Base-by-base conservation (phyloP, 2,329 filamentous ascomycete species). In the Rhynchosporium agropyri region DNA sequence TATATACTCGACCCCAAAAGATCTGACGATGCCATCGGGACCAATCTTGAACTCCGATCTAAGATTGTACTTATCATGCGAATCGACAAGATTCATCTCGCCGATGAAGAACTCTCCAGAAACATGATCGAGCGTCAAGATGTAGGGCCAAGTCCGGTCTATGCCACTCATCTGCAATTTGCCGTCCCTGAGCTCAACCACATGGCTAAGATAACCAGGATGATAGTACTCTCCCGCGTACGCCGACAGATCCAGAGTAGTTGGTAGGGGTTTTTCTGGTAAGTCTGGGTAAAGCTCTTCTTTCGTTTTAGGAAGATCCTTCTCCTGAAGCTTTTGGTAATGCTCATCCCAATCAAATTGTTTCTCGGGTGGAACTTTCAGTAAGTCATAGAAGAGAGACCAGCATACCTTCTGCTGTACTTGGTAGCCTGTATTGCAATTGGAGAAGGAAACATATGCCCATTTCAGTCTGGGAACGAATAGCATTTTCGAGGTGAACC, bases 51-150 rank as follows among this genome's bases (percentile, higher is more conserved):
- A 68, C 28, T 68, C 29, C 7, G 62, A 64, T 50, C 40, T 64
- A 3, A 50, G 40, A 29, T 31, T 60, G 5, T 55, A 48, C 26
- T 48, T 49, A 13, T 58, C 51, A 0, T 40, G 55, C 13, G 46
- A 45, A 40, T 63, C 63, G 6, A 62, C 12, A 28, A 58, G 53
- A 2, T 58, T 20, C 40, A 50, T 54, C n/a, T 64, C 63, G 1
- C 58, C 61, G 10, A 65, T 53, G 60, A 69, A 68, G 36, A 65
- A 67, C 29, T 66, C 63, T 7, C 64, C 63, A 28, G 60, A 65
- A 6, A 65, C 60, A 55, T 66, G 64, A 15, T 51, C 49, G 29
- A 69, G 60, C 28, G 42, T 54, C 29, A 67, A 29, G 5, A 51
- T 60, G n/a, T 63, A 62, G 26, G 42, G 60, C 63, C 60, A 67